A percentile compares a stretch with the other conserved stretches of the same genome.
Conservation (phyloP, 1,284 basidiomycete genomes). For the Rhodotorula mucilaginosa region DNA sequence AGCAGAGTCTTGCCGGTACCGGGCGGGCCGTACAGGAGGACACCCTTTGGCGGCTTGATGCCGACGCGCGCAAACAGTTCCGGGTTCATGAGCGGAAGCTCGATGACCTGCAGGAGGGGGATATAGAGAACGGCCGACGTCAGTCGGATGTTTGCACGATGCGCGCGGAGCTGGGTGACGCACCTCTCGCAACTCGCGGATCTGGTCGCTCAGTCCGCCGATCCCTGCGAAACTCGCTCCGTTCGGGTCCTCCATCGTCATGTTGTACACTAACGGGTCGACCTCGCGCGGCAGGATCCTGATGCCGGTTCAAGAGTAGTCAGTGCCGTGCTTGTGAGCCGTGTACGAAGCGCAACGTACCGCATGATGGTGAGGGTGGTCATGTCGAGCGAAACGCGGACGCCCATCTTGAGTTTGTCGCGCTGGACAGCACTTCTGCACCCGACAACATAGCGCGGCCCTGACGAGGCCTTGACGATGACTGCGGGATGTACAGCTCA, state of each 20-base stretch:
- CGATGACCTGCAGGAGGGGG: constrained; percentile 68
- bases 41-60: constrained; percentile 92
- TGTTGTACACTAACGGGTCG: constrained; percentile 98
- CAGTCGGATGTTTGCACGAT: not conserved
- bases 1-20: constrained; percentile 95
- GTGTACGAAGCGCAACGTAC: constrained; percentile 8
- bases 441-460: constrained; percentile 98
- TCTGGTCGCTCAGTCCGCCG: constrained; percentile 92
- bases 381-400: constrained; percentile 98
- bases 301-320: not conserved
- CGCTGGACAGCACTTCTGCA: constrained; percentile 90
- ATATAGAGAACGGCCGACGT: not conserved
- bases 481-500: constrained; percentile 56
- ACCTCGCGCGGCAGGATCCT: constrained; percentile 90
- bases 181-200: constrained; percentile 91
- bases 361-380: constrained; percentile 99
- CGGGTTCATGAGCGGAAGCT: constrained; percentile 90
- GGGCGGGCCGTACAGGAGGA: constrained; percentile 87
- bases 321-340: not conserved
- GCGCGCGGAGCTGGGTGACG: constrained; percentile 36
- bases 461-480: constrained; percentile 98
- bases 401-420: constrained; percentile 77
- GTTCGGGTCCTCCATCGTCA: constrained; percentile 97
- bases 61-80: constrained; percentile 94
- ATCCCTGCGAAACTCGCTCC: constrained; percentile 95